Base-by-base conservation (phyloP, 768 basidiomycete species). In the Rhizopogon vinicolor region DNA sequence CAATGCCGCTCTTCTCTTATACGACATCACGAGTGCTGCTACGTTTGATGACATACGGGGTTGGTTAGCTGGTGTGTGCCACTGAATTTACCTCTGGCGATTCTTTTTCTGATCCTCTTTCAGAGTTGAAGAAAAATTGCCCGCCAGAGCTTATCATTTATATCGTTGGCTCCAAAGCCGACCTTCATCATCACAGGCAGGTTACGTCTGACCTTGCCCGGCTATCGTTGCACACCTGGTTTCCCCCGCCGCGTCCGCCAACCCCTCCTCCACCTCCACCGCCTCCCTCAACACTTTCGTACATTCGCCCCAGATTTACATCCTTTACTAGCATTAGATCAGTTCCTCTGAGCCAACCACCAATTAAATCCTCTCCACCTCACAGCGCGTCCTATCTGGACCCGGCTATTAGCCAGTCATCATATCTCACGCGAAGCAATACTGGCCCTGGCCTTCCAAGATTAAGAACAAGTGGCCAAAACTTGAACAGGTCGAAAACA, bases 121-220 rank as follows among this genome's bases (percentile, higher is more conserved):
- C 72, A 93, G 91, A 93, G 74, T 78, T 92, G 60, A 92, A 89
- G 82, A 91, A 89, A 80, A 92, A 93, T 67, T 91, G 90, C 64
- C 78, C 87, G 42, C 82, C 87, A 48, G 92, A 95, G 65, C 80
- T 94, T 55, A 87, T 96, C 68, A 93, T 97, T 64, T 93, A 94
- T 72, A 91, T 98, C 64, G 93, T 97, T 63, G 94, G 95, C 55
- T 85, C 94, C 59, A 98, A 98, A 72, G 88, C 90, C 63, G 90
- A 93, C 76, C 79, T 93, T 57, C 71, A 80, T 56, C 74, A 76
- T 41, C 78, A 84, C 58, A 84, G 90, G 45, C 85, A 89, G 65
- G 87, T 93, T 59, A 87, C 90, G 6, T 75, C 87, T 51, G 91
- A 92, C 71, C 78, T 88, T 56, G 92, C 90, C 52, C 85, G 90